These are phyloP conservation scores for Ceratocystis diversiconidia DNA, from an alignment of 2,329 filamentous ascomycete genomes.

Conservation along the genomic window DNA sequence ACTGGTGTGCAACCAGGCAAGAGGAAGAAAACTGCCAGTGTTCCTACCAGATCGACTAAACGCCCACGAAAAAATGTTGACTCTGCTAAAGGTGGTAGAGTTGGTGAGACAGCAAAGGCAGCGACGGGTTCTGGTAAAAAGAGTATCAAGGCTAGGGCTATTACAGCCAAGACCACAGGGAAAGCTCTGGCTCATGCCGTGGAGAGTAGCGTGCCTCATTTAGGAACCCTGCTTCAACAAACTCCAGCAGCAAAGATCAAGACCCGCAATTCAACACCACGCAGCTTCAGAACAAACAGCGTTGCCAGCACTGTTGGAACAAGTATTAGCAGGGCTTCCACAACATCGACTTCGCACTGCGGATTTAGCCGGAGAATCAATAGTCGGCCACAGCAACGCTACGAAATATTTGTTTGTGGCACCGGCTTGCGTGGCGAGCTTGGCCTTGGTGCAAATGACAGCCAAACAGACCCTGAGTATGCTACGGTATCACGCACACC, in stretches of 20 bases:
- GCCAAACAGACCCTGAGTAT: neutral
- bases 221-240: neutral
- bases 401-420: slow-evolving; percentile 48
- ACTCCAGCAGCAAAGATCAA: neutral
- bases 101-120: neutral
- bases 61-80: neutral
- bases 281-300: neutral
- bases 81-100: neutral
- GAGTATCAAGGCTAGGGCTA: neutral
- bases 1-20: neutral
- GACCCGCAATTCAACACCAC: neutral
- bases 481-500: slow-evolving; percentile 22
- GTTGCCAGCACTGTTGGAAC: neutral
- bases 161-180: neutral
- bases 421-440: slow-evolving; percentile 51
- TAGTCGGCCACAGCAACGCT: slow-evolving; percentile 30
- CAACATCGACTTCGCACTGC: neutral
- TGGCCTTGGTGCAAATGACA: slow-evolving; percentile 29
- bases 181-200: neutral
- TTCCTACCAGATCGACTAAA: neutral
- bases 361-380: neutral
- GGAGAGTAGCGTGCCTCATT: neutral
- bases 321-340: neutral
- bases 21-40: neutral
- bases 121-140: neutral